Base-by-base conservation (phyloP, 257 asterid species). In the Solanum rostratum region DNA sequence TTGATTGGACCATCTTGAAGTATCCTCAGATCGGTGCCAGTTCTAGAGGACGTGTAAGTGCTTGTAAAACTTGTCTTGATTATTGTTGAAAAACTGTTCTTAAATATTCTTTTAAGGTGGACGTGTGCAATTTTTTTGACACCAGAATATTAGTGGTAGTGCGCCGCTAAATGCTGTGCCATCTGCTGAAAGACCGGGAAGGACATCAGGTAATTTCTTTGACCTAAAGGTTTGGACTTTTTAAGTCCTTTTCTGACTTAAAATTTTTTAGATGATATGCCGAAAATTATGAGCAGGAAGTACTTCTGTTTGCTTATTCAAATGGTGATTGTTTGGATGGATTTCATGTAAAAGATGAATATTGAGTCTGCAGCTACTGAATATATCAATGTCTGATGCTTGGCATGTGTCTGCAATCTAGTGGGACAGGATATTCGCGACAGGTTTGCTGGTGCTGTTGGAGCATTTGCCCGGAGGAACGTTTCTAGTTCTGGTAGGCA, bases 1-100 rank as follows among this genome's bases (percentile, higher is more conserved):
- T 95, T 88, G 99, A 96, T 88, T 96, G 99, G 98, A 95, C 99
- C 18, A 92, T 94, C 87, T 83, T 95, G 92, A 96, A 96, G 92
- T 92, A 94, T 91, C 99, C 99, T 84, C 99, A 93, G 90, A 92
- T 94, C 78, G 97, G 97, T 84, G 83, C 98, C 33, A 91, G 96
- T 85, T 93, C 99, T 78, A 89, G 95, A 92, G 88, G 93, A 45
- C 91, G 97, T 90, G 99, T 92, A 76, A 62, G 92, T 88, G 81
- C 82, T 84, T 82, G 46, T 81, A 53, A 29, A 50, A 54, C 45
- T 85, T 79, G 45, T 85, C 80, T 85, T 30, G 54, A 43, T 82
- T 83, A 30, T 29, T 41, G 29, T 15, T 39, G 60, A 29, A 49
- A 57, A 49, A 15, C 16, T 54, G 12, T 80, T 54, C 68, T 14